phyloP scores from a whole-genome alignment of 805 yeast genomes.

The Lachancea sp. region DNA sequence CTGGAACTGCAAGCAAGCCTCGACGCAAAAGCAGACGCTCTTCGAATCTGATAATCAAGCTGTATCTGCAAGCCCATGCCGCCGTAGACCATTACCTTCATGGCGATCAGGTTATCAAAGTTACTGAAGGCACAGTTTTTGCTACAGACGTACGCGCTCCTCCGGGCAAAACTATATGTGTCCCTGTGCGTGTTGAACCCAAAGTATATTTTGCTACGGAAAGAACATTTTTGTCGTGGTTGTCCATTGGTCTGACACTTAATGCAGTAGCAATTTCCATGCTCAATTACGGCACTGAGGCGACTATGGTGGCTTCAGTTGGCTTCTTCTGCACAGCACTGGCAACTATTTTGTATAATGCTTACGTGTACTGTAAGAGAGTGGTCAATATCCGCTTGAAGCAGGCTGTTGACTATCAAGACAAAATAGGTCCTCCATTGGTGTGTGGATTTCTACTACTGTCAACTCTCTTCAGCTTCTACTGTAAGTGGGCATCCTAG shows the following conservation, averaged over 20 bases:
- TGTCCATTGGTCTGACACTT: constrained; percentile 80
- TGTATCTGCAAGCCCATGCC: constrained; percentile 19
- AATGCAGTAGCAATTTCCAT: constrained; percentile 86
- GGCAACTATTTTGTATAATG: constrained; percentile 64
- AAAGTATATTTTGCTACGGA: constrained; percentile 99
- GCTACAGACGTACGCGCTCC: constrained; percentile 63
- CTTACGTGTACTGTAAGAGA: constrained; percentile 71
- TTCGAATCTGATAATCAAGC: constrained; percentile 16
- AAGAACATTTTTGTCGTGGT: constrained; percentile 90
- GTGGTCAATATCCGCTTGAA: constrained; percentile 76
- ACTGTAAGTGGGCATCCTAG: constrained; percentile 30
- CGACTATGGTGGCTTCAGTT: constrained; percentile 73
- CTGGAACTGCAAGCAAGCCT: constrained; percentile 22
- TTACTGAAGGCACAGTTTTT: constrained; percentile 60
- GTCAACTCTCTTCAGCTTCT: constrained; percentile 57
- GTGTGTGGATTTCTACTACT: constrained; percentile 69
- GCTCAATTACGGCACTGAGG: constrained; percentile 72
- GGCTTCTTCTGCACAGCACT: constrained; percentile 82
- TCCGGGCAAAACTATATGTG: constrained; percentile 80
- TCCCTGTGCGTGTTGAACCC: constrained; percentile 95
- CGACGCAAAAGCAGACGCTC: constrained; percentile 27
- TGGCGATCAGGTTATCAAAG: constrained; percentile 45
- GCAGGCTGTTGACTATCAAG: constrained; percentile 79
- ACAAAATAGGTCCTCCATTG: constrained; percentile 77
- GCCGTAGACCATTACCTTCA: constrained; percentile 43